Base-by-base conservation (phyloP, 441 rosid genomes). In the Flueggea neowawraea region DNA sequence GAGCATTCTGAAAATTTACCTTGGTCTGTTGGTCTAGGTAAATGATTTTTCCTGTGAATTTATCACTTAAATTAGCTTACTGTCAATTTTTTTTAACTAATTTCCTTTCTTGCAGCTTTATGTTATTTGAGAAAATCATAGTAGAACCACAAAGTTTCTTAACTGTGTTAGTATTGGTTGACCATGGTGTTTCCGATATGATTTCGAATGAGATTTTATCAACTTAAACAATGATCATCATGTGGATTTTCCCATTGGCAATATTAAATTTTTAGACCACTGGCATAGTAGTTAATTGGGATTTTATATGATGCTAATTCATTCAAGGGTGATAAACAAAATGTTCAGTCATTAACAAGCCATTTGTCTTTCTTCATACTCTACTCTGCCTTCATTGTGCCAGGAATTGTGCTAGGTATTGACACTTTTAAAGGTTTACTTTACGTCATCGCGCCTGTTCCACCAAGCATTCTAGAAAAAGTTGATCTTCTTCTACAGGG, bases 361-460 rank as follows among this genome's bases (percentile, higher is more conserved):
- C 36, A 5, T 15, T 12, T 6, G 4, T 66, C 33, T 31, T 65
- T 6, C 16, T 16, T 55, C 6, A 10, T 55, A 43, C 31, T n/a
- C n/a, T n/a, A n/a, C n/a, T 4, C 14, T 52, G 65, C 49, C 22
- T 54, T 65, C 14, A 49, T 71, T 74, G 66, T 54, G 49, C 66
- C 75, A 95, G 99, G 98, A 61, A 87, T 95, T 63, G 90, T 91
- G 60, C 80, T 98, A 73, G 96, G 94, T 54, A 84, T 89, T 41
- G 98, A 91, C 82, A 70, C 77, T 0, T 62, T 68, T 59, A 89
- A 81, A 70, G 88, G 89, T 54, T 58, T 84, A 65, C 78, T 91
- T 6, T 88, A 89, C 66, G 72, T 95, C 68, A 82, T 91, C 72
- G 82, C 99, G 16, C 97, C 97, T 28, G 90, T 89, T 77, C 80